These are phyloP conservation scores for Globisporangium splendens DNA, from an alignment of 352 stramenopile genomes.

Conservation along the genomic window DNA sequence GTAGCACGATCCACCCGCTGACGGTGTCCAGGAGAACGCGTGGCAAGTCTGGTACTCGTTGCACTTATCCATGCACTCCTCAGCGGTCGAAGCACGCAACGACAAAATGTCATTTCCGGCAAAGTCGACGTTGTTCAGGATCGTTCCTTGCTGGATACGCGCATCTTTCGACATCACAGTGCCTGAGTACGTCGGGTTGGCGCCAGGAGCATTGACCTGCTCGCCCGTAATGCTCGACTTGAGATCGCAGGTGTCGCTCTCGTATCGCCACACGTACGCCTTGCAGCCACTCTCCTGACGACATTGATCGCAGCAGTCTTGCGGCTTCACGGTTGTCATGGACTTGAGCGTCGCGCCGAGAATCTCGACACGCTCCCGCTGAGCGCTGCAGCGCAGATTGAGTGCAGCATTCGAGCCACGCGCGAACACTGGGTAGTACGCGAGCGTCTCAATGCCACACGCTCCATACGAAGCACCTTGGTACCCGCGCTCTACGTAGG, in stretches of 20 bases:
- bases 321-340: background rate
- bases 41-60: constrained; percentile 21
- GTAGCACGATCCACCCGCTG: constrained; percentile 41
- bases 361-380: constrained; percentile 1
- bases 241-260: constrained; percentile 7
- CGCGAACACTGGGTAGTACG: constrained; percentile 15
- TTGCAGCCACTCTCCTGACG: constrained; percentile 9
- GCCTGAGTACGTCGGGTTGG: constrained; percentile 2
- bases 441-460: constrained; percentile 40
- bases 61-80: constrained; percentile 26
- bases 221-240: constrained; percentile 15
- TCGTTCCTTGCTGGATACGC: constrained; percentile 7
- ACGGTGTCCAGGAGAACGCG: constrained; percentile 49
- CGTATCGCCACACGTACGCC: constrained; percentile 5
- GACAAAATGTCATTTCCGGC: constrained; percentile 20
- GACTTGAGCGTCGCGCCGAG: constrained; percentile 7
- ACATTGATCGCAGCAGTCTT: constrained; percentile 12
- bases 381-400: background rate
- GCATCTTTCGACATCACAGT: constrained; percentile 1
- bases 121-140: constrained; percentile 19
- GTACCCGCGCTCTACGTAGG: constrained; percentile 53
- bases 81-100: background rate
- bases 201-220: background rate
- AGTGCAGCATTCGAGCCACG: background rate
- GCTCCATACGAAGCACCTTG: constrained; percentile 37